A percentile compares a stretch with the other conserved stretches of the same genome.
These are phyloP conservation scores for Polytrichum formosum DNA, from an alignment of 225 moss, liverwort and hornwort species.

Conservation along the genomic window DNA sequence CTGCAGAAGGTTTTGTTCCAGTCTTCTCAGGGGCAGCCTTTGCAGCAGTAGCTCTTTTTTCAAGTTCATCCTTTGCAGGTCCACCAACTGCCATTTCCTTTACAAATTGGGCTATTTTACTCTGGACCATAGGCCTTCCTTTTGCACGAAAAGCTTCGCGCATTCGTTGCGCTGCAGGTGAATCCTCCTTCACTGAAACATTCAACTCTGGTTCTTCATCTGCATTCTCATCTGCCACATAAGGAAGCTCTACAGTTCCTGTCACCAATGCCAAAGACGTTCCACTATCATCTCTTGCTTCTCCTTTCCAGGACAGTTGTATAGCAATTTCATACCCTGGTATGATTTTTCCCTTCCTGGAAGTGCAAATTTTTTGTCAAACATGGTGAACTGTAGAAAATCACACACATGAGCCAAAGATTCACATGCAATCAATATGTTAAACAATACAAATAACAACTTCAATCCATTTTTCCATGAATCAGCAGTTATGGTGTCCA, in stretches of 20 bases:
- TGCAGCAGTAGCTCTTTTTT: constrained; percentile 52
- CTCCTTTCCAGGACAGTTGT: constrained; percentile 70
- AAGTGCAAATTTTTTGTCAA: neutral
- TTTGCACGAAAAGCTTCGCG: constrained; percentile 80
- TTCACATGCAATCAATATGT: too few species aligned
- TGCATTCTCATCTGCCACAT: constrained; percentile 95
- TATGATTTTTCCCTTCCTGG: constrained; percentile 95
- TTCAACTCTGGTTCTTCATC: constrained; percentile 88
- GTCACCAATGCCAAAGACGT: constrained; percentile 51
- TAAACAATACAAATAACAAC: too few species aligned
- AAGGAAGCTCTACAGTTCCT: constrained; percentile 84
- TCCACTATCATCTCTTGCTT: constrained; percentile 80
- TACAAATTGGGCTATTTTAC: constrained; percentile 62
- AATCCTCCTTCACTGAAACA: constrained; percentile 71
- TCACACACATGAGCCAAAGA: too few species aligned
- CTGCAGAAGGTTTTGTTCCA: constrained; percentile 13
- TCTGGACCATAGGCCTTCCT: constrained; percentile 61
- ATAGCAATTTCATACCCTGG: constrained; percentile 94
- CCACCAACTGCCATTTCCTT: constrained; percentile 90
- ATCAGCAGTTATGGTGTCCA: too few species aligned
- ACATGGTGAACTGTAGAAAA: too few species aligned
- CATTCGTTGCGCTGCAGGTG: constrained; percentile 70
- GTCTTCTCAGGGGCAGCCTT: constrained; percentile 50
- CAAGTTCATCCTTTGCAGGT: constrained; percentile 91
- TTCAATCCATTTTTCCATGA: too few species aligned